Conservation (phyloP, 345 rosid species). For the Pistacia atlantica region DNA sequence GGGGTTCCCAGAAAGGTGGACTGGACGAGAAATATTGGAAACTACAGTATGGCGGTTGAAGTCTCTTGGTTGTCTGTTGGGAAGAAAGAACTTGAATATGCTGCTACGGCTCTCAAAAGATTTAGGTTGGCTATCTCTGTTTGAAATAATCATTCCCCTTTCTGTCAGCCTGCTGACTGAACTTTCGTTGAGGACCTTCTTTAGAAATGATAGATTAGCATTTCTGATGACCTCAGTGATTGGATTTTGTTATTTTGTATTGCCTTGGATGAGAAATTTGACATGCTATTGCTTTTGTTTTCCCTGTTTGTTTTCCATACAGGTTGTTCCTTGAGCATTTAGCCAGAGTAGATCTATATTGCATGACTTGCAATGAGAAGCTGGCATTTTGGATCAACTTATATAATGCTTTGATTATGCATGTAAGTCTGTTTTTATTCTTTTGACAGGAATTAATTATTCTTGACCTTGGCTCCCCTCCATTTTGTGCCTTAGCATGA, state of each 20-base stretch:
- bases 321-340: constrained; percentile 71
- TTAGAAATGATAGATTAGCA: not conserved
- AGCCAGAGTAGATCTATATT: constrained; percentile 50
- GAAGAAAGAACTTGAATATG: constrained; percentile 64
- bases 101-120: constrained; percentile 58
- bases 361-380: constrained; percentile 51
- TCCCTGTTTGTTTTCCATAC: constrained; percentile 13
- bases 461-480: constrained; percentile 13
- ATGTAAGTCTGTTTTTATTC: constrained; percentile 38
- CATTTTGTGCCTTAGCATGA: constrained; percentile 9
- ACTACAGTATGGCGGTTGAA: constrained; percentile 49
- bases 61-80: constrained; percentile 66
- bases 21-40: constrained; percentile 46
- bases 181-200: not conserved
- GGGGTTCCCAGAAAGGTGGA: constrained; percentile 45
- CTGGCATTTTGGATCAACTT: constrained; percentile 75
- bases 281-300: not conserved
- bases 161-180: not conserved
- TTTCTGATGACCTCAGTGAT: constrained; percentile 2
- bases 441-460: constrained; percentile 1
- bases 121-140: constrained; percentile 42
- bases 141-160: not conserved
- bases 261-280: constrained; percentile 1
- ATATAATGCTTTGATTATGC: constrained; percentile 75
- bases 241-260: not conserved